Percentiles rank a stretch among this genome's conserved stretches.
Evolutionary conservation across 129 eudicot genomes (phyloP).

Genomic region (Helianthus annuus): HanXRQr2.0-SUNRISE NC_035446.2:137855595-137856094

Average conservation of each 20-base stretch:
- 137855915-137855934: slow-evolving; percentile 8
- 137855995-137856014: slow-evolving; percentile 63
- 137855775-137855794: slow-evolving; percentile 63
- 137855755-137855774: slow-evolving; percentile 53
- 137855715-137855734: slow-evolving; percentile 63
- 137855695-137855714: slow-evolving; percentile 79
- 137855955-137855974: neutral
- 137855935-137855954: slow-evolving; percentile 3
- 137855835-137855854: slow-evolving; percentile 60
- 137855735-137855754: slow-evolving; percentile 62
- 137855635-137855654: slow-evolving; percentile 38
- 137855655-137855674: slow-evolving; percentile 83
- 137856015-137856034: slow-evolving; percentile 76
- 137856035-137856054: slow-evolving; percentile 62
- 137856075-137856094: slow-evolving; percentile 57
- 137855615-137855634: slow-evolving; percentile 51
- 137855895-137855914: slow-evolving; percentile 57
- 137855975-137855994: slow-evolving; percentile 41
- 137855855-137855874: slow-evolving; percentile 47
- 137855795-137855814: slow-evolving; percentile 53
- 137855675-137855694: slow-evolving; percentile 88
- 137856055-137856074: slow-evolving; percentile 71
- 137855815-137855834: slow-evolving; percentile 54
- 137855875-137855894: slow-evolving; percentile 29
- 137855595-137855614: slow-evolving; percentile 24